phyloP scores from a whole-genome alignment of 768 basidiomycete genomes.

The Gautieria morchelliformis region DNA sequence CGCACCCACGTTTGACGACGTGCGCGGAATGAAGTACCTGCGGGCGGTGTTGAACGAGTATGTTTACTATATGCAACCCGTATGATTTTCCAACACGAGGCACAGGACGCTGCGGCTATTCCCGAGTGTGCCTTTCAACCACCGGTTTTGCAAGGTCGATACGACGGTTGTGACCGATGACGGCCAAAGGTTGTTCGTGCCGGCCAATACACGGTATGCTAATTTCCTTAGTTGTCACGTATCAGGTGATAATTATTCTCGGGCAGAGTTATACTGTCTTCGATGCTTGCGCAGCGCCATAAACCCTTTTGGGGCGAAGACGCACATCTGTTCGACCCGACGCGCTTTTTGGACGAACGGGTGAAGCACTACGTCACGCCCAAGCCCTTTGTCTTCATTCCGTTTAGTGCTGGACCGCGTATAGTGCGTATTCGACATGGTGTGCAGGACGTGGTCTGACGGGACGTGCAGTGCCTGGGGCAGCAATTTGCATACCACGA shows the following conservation, averaged over 20 bases:
- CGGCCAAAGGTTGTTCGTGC: constrained; percentile 42
- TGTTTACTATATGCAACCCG: constrained; percentile 8
- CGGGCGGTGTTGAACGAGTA: constrained; percentile 46
- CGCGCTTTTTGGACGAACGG: constrained; percentile 56
- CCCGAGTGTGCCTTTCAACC: constrained; percentile 30
- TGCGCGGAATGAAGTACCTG: constrained; percentile 50
- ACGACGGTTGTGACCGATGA: constrained; percentile 30
- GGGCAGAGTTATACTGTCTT: constrained; percentile 1
- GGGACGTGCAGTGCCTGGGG: not conserved
- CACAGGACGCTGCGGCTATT: constrained; percentile 36
- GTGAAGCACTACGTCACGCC: constrained; percentile 43
- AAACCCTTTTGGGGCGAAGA: not conserved
- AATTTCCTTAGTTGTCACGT: not conserved
- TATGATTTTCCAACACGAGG: not conserved
- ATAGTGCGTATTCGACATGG: not conserved
- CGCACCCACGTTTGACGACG: constrained; percentile 43
- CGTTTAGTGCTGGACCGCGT: constrained; percentile 32
- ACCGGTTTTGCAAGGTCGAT: constrained; percentile 29
- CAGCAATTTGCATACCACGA: constrained; percentile 58
- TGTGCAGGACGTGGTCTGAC: too few species aligned
- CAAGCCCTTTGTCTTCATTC: constrained; percentile 39
- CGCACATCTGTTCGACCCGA: constrained; percentile 42
- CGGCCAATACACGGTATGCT: constrained; percentile 28
- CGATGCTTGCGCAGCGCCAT: not conserved
- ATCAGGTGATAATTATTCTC: not conserved